These are phyloP conservation scores for Hibiscus syriacus DNA, from an alignment of 345 rosid species.

Conservation along the genomic window DNA sequence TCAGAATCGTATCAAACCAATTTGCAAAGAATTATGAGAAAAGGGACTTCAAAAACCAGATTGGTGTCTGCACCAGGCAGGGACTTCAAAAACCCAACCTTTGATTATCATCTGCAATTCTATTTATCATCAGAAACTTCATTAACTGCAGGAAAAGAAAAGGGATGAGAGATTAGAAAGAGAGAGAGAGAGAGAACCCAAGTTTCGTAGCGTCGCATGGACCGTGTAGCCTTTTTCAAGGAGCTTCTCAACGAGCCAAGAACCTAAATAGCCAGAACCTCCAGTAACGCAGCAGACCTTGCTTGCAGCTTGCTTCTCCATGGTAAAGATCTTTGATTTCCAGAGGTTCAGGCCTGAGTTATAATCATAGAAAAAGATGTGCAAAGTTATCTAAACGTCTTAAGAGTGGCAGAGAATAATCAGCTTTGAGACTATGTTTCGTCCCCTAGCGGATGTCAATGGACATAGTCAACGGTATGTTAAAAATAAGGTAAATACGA, in stretches of 20 bases:
- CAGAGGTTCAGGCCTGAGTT: background rate
- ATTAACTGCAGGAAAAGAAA: background rate
- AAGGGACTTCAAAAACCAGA: too few relatives aligned
- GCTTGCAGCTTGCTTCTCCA: background rate
- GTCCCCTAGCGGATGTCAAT: too few relatives aligned
- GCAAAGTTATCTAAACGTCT: too few relatives aligned
- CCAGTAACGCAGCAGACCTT: conserved; percentile 34
- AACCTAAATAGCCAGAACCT: conserved; percentile 30
- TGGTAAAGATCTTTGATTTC: background rate
- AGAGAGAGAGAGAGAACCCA: conserved; percentile 11
- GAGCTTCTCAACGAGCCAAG: conserved; percentile 27
- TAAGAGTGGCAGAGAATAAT: too few relatives aligned
- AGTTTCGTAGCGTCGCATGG: conserved; percentile 27
- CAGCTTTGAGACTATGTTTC: too few relatives aligned
- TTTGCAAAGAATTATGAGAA: too few relatives aligned
- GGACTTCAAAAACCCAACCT: conserved; percentile 19
- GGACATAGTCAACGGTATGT: too few relatives aligned
- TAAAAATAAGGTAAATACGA: too few relatives aligned
- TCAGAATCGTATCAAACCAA: too few relatives aligned
- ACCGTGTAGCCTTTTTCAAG: conserved; percentile 21
- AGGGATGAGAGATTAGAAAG: background rate
- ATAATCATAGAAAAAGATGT: background rate
- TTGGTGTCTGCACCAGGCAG: conserved; percentile 23
- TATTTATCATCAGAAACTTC: background rate
- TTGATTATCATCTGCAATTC: conserved; percentile 20